Conservation (phyloP, 1,284 basidiomycete species). For the Ustilago loliicola region DNA sequence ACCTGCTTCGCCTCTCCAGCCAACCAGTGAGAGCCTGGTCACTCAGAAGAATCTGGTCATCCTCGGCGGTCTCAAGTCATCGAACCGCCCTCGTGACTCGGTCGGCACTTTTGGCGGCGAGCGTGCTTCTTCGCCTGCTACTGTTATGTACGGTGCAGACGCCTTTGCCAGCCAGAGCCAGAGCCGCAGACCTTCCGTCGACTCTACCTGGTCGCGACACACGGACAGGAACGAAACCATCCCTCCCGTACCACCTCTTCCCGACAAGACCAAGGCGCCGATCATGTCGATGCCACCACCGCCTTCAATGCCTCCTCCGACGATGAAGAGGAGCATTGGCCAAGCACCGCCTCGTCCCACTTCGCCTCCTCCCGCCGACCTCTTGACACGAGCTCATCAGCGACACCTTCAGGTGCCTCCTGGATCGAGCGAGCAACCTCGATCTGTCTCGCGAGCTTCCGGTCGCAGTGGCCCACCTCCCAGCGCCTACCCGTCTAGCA, state of each 20-base stretch:
- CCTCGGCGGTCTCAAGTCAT: conserved; percentile 37
- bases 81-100: conserved; percentile 47
- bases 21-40: conserved; percentile 30
- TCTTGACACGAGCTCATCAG: conserved; percentile 52
- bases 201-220: conserved; percentile 51
- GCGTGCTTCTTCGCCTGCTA: conserved; percentile 43
- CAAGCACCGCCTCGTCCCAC: conserved; percentile 52
- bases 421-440: conserved; percentile 31
- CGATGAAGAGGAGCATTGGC: conserved; percentile 23
- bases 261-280: conserved; percentile 60
- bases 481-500: conserved; percentile 24
- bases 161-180: conserved; percentile 33
- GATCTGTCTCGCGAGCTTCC: conserved; percentile 51
- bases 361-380: conserved; percentile 58
- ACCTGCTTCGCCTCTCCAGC: conserved; percentile 28
- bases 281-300: conserved; percentile 62
- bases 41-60: conserved; percentile 45
- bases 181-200: conserved; percentile 46
- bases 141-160: conserved; percentile 50
- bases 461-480: conserved; percentile 43
- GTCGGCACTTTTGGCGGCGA: conserved; percentile 56
- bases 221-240: conserved; percentile 35
- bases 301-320: conserved; percentile 60
- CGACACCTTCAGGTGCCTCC: conserved; percentile 45
- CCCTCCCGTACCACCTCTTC: conserved; percentile 48